Percentiles rank a stretch among this genome's conserved stretches.
Evolutionary conservation across 768 basidiomycete species (phyloP).

Genomic region (Ramaria rubella): DNA sequence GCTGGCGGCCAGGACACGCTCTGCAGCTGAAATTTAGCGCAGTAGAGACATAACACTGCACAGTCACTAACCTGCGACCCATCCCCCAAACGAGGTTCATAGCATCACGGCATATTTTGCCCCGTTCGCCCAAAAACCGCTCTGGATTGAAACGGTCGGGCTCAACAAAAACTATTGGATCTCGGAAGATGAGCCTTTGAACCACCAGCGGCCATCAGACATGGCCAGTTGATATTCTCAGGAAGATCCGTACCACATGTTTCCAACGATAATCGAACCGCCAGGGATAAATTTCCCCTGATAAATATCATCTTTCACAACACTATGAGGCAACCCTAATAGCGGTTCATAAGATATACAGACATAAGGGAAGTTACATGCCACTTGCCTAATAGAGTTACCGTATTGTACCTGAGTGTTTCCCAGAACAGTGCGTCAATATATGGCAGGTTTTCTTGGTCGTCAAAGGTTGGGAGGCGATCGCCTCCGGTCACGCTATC

Average conservation of each 20-base stretch:
- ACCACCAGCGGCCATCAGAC: background rate
- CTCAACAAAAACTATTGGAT: slow-evolving; percentile 10
- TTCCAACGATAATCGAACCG: background rate
- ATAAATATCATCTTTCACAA: slow-evolving; percentile 7
- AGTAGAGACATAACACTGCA: background rate
- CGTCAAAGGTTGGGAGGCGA: slow-evolving; percentile 10
- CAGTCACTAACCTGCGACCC: background rate
- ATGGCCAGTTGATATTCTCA: background rate
- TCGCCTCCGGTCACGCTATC: slow-evolving; percentile 8
- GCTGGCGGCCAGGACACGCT: slow-evolving; percentile 19
- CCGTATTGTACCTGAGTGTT: slow-evolving; percentile 20
- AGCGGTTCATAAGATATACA: background rate
- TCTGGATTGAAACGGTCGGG: slow-evolving; percentile 20
- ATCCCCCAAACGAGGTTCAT: slow-evolving; percentile 2
- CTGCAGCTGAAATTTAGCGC: slow-evolving; percentile 17
- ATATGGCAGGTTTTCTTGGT: slow-evolving; percentile 8
- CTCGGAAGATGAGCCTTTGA: background rate
- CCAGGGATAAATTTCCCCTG: slow-evolving; percentile 1
- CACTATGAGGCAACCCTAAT: slow-evolving; percentile 5
- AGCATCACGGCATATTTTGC: background rate
- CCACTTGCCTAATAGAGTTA: slow-evolving; percentile 3
- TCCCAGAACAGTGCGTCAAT: slow-evolving; percentile 30
- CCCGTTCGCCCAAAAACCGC: slow-evolving; percentile 13
- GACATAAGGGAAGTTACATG: background rate
- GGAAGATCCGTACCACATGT: slow-evolving; percentile 2